These are phyloP conservation scores for Aspergillus cavernicola DNA, from an alignment of 495 filamentous ascomycete species.

Conservation along the genomic window DNA sequence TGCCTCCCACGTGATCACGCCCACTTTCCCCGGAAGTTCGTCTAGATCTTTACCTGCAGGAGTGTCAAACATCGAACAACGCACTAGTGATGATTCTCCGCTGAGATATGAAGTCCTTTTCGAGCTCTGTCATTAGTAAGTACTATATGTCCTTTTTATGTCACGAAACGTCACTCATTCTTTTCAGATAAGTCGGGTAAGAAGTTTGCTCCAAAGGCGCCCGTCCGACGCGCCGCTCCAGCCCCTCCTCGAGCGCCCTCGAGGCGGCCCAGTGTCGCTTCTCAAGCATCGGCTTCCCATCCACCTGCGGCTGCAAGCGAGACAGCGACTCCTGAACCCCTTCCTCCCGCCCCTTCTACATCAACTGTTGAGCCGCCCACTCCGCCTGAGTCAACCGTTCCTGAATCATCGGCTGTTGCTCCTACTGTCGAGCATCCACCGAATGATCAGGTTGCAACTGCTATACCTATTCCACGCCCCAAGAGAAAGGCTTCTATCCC, in stretches of 20 bases:
- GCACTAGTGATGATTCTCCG: constrained; percentile 22
- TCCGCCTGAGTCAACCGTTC: constrained; percentile 14
- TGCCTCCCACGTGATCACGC: constrained; percentile 37
- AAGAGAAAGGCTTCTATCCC: constrained; percentile 28
- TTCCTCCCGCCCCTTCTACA: constrained; percentile 19
- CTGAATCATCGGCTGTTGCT: constrained; percentile 3
- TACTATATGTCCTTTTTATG: constrained; percentile 1
- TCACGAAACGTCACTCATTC: not conserved
- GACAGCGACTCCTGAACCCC: constrained; percentile 18
- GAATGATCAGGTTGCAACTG: constrained; percentile 14
- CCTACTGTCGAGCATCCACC: not conserved
- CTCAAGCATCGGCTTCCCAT: constrained; percentile 36
- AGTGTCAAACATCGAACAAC: constrained; percentile 1
- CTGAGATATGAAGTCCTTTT: constrained; percentile 48
- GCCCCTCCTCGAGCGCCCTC: constrained; percentile 29
- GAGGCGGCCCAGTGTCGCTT: constrained; percentile 37
- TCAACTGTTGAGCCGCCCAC: constrained; percentile 22
- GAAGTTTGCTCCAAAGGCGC: constrained; percentile 53
- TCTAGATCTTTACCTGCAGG: constrained; percentile 8
- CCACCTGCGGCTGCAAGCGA: constrained; percentile 24
- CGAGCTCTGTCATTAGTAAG: constrained; percentile 57
- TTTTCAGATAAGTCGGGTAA: constrained; percentile 51
- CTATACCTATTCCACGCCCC: constrained; percentile 29
- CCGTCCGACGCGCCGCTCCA: constrained; percentile 40
- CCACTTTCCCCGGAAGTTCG: constrained; percentile 30